A percentile compares a stretch with the other conserved stretches of the same genome.
Evolutionary conservation across 441 rosid species (phyloP).

Genomic region (Eutrema salsugineum): DNA sequence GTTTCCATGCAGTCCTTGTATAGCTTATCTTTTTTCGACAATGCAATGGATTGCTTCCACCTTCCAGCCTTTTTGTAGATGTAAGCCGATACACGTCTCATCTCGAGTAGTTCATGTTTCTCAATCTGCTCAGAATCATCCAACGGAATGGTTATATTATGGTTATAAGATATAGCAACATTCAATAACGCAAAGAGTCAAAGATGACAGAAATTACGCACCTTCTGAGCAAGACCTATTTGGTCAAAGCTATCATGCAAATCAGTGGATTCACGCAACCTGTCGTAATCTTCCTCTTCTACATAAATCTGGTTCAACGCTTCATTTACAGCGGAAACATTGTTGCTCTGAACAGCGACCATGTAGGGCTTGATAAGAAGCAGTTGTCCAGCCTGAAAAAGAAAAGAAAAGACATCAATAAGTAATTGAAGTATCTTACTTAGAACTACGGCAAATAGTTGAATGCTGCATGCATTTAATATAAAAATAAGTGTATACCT

Average conservation of each 20-base stretch:
- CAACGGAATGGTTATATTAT: not conserved
- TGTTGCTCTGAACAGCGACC: slow-evolving; percentile 85
- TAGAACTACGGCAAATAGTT: not conserved
- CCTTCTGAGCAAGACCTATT: slow-evolving; percentile 77
- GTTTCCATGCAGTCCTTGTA: slow-evolving; percentile 94
- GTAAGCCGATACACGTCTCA: slow-evolving; percentile 94
- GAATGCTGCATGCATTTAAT: not conserved
- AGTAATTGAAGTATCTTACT: not conserved
- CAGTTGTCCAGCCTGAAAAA: slow-evolving; percentile 71
- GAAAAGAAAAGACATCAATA: not conserved
- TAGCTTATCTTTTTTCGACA: slow-evolving; percentile 80
- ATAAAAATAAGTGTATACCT: slow-evolving; percentile 37
- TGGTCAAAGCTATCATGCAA: slow-evolving; percentile 70
- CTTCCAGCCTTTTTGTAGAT: slow-evolving; percentile 94
- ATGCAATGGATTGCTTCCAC: slow-evolving; percentile 90
- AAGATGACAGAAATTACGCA: not conserved
- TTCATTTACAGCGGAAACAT: slow-evolving; percentile 81
- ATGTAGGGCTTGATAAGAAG: slow-evolving; percentile 87
- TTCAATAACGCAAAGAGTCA: not conserved
- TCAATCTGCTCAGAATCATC: slow-evolving; percentile 41
- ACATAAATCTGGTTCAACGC: slow-evolving; percentile 75
- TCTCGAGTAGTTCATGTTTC: slow-evolving; percentile 90
- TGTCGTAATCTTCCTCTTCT: slow-evolving; percentile 84
- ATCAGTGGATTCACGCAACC: slow-evolving; percentile 78
- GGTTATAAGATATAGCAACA: not conserved